Evolutionary conservation across 2,329 filamentous ascomycete genomes (phyloP).

Genomic region (Didymella pinodella): DNA sequence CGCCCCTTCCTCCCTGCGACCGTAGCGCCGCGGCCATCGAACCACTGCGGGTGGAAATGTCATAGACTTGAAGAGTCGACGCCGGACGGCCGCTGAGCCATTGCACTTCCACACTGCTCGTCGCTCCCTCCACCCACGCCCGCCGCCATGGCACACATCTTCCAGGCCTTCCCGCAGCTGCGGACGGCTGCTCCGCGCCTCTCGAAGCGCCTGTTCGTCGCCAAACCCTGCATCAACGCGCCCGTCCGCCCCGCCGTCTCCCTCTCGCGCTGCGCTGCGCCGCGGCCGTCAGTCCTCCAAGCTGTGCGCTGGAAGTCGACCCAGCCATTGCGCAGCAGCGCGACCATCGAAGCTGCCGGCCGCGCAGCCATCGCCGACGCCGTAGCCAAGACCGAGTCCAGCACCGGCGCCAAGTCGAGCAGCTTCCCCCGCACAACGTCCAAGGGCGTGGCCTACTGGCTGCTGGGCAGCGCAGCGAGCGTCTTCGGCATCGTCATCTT

Average conservation of each 20-base stretch:
- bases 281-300: slow-evolving; percentile 39
- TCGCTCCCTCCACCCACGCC: not conserved
- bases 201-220: slow-evolving; percentile 47
- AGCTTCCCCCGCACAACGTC: slow-evolving; percentile 69
- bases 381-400: slow-evolving; percentile 22
- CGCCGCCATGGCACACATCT: slow-evolving; percentile 46
- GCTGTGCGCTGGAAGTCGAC: slow-evolving; percentile 49
- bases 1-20: slow-evolving; percentile 8
- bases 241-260: slow-evolving; percentile 31
- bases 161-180: slow-evolving; percentile 50
- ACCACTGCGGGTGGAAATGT: slow-evolving; percentile 19
- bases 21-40: slow-evolving; percentile 7
- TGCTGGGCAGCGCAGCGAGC: slow-evolving; percentile 87
- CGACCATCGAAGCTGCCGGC: slow-evolving; percentile 26
- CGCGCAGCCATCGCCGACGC: slow-evolving; percentile 24
- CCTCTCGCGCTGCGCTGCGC: slow-evolving; percentile 23
- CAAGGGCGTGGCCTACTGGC: slow-evolving; percentile 87
- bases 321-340: slow-evolving; percentile 38
- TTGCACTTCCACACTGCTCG: slow-evolving; percentile 1
- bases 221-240: slow-evolving; percentile 43
- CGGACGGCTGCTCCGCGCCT: slow-evolving; percentile 50
- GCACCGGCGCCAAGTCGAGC: slow-evolving; percentile 28
- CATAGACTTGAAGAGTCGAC: slow-evolving; percentile 13
- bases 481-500: slow-evolving; percentile 98
- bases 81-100: slow-evolving; percentile 1